Evolutionary conservation across 768 basidiomycete genomes (phyloP), one percentile per base, ranked within the genome.

Genomic region (Rhizopogon sp.): DNA sequence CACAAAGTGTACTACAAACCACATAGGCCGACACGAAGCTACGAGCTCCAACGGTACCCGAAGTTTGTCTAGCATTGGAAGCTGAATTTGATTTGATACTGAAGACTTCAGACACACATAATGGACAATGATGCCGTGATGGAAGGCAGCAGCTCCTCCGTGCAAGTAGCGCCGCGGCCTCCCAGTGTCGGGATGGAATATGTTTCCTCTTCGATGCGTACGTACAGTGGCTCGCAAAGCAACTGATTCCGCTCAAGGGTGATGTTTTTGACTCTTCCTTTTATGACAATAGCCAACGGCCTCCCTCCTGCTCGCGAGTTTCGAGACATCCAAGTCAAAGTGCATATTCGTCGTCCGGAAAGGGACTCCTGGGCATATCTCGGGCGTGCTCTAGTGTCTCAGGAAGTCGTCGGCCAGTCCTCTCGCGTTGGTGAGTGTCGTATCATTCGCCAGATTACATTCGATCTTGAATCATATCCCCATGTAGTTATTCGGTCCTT

Each of bases 341-440:
- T 93, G 17, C 90, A 92, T 63, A 86, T 90, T 60, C 79, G 90
- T 59, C 76, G 83, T 60, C 85, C 90, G 37, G 90, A 90, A 53
- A 82, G 75, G 64, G 90, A 92, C 67, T 79, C 85, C 16, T 92
- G 90, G 90, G 74, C 81, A 28, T 93, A 92, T 61, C 78, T 91
- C 49, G 90, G 90, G 10, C 80, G 90, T 63, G 90, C 84, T 20
- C 65, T 87, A 25, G 88, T 90, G 47, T 78, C 85, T 29, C 87
- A 91, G 58, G 90, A 92, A 69, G 69, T 87, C 33, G 72, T 72
- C 25, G 89, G 88, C 11, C 90, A 90, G 60, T 82, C 85, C 39
- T 89, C 87, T 58, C 85, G 87, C 67, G 85, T 93, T 60, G 88
- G 90, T 92, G 63, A 58, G 87, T 74, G 42, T 46, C 40, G 40